phyloP scores from a whole-genome alignment of 257 asterid genomes.

The Solanum bulbocastanum region DNA sequence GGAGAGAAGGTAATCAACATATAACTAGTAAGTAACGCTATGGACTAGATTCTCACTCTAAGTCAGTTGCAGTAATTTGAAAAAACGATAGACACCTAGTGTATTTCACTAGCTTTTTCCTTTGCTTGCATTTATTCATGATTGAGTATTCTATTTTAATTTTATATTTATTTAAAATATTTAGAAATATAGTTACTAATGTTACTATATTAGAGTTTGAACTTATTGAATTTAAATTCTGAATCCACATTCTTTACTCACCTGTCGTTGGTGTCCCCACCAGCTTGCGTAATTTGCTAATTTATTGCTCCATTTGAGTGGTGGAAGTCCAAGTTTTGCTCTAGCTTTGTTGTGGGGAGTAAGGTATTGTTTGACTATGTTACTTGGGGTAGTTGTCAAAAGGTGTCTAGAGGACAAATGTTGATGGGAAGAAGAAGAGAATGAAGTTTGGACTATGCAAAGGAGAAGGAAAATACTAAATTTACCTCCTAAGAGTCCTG shows the following conservation, averaged over 20 bases:
- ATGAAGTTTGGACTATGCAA: background rate
- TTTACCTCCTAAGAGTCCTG: background rate
- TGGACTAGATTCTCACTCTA: background rate
- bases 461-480: background rate
- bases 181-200: background rate
- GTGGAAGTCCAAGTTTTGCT: conserved; percentile 7
- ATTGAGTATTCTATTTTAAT: background rate
- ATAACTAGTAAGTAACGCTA: background rate
- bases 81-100: background rate
- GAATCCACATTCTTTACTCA: background rate
- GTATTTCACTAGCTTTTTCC: background rate
- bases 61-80: background rate
- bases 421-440: background rate
- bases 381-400: background rate
- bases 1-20: background rate
- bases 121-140: background rate
- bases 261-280: background rate
- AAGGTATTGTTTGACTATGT: conserved; percentile 1
- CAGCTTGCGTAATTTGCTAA: conserved; percentile 4
- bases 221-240: background rate
- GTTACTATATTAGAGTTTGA: background rate
- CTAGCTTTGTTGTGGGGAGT: conserved; percentile 6
- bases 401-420: background rate
- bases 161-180: background rate
- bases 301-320: conserved; percentile 8